These are phyloP conservation scores for Xylaria sp. DNA, from an alignment of 2,329 filamentous ascomycete genomes.

Conservation along the genomic window DNA sequence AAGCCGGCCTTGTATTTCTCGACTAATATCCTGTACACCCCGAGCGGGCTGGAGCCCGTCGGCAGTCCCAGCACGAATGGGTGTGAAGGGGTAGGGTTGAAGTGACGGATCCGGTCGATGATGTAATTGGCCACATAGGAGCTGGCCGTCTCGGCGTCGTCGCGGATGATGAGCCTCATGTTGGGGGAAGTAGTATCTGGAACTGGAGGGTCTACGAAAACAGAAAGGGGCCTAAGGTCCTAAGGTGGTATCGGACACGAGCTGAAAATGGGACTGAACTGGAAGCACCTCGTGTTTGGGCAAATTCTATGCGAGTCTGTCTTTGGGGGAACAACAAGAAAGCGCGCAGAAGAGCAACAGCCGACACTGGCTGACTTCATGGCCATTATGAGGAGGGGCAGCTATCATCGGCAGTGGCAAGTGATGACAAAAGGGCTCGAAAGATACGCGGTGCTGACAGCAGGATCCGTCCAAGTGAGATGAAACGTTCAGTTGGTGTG, in stretches of 20 bases:
- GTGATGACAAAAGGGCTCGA: conserved; percentile 25
- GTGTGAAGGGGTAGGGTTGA: conserved; percentile 75
- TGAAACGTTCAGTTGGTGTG: conserved; percentile 50
- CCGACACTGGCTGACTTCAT: conserved; percentile 40
- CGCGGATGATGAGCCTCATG: conserved; percentile 87
- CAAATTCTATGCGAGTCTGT: background rate
- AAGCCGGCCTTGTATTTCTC: conserved; percentile 74
- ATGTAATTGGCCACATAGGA: conserved; percentile 85
- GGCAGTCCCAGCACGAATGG: conserved; percentile 87
- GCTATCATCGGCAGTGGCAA: conserved; percentile 38
- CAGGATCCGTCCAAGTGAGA: conserved; percentile 42
- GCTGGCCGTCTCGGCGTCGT: conserved; percentile 75
- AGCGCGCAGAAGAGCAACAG: conserved; percentile 28
- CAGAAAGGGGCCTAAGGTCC: conserved; percentile 20
- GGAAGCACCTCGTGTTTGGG: conserved; percentile 20
- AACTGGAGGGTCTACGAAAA: conserved; percentile 41
- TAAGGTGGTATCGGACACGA: conserved; percentile 32
- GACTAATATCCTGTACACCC: conserved; percentile 82
- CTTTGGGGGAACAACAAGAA: conserved; percentile 22
- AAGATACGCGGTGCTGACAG: conserved; percentile 40
- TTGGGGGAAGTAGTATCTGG: conserved; percentile 44
- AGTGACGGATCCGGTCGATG: conserved; percentile 82
- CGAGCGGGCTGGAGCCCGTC: conserved; percentile 83
- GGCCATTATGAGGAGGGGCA: conserved; percentile 47
- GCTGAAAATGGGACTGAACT: conserved; percentile 11